phyloP scores from a whole-genome alignment of 345 rosid species.

The Punica granatum region DNA sequence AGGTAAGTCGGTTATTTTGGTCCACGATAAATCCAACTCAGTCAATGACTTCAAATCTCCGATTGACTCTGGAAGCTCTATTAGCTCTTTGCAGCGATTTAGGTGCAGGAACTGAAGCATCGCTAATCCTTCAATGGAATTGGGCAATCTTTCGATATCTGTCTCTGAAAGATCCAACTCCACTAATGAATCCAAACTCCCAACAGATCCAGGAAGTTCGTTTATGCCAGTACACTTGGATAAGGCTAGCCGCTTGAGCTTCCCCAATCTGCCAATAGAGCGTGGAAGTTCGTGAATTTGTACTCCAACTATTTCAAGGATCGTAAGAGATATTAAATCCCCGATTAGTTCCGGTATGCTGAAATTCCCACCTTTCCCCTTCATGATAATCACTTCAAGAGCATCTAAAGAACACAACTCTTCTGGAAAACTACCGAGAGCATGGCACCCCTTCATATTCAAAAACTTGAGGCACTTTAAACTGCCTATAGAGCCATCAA shows the following conservation, averaged over 20 bases:
- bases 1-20: not conserved
- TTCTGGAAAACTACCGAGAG: not conserved
- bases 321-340: not conserved
- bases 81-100: rapidly evolving
- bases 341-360: not conserved
- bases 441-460: not conserved
- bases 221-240: not conserved
- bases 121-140: not conserved
- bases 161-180: slow-evolving; percentile 2
- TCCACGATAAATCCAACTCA: not conserved
- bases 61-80: not conserved
- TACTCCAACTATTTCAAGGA: slow-evolving; percentile 3
- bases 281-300: not conserved
- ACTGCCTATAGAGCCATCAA: slow-evolving; percentile 1
- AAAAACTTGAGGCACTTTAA: not conserved
- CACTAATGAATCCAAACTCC: not conserved
- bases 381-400: not conserved
- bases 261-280: not conserved
- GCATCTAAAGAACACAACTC: not conserved
- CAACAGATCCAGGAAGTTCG: not conserved
- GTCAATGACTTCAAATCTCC: not conserved
- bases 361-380: not conserved
- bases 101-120: not conserved
- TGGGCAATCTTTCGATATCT: not conserved
- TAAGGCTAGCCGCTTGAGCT: not conserved